Evolutionary conservation across 2,329 filamentous ascomycete genomes (phyloP).

Genomic region (Trichoderma polysporum): DNA sequence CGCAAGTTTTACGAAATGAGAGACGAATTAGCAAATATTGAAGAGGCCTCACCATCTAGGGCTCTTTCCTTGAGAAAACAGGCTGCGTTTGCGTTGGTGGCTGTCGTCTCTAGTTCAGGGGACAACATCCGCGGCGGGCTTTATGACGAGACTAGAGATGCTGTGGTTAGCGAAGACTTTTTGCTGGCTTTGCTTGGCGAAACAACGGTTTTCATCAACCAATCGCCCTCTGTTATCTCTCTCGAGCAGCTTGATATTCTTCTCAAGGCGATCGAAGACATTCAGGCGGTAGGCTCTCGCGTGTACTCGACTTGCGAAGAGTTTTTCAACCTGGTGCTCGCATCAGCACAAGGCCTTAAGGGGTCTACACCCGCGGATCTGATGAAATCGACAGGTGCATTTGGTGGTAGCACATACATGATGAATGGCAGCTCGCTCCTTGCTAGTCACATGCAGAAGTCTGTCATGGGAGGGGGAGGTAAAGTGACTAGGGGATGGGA

Average conservation of each 20-base stretch:
- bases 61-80: slow-evolving; percentile 64
- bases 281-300: slow-evolving; percentile 70
- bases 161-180: slow-evolving; percentile 86
- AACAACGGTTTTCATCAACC: slow-evolving; percentile 71
- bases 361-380: slow-evolving; percentile 65
- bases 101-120: slow-evolving; percentile 81
- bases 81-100: slow-evolving; percentile 70
- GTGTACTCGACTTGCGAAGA: slow-evolving; percentile 75
- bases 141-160: slow-evolving; percentile 76
- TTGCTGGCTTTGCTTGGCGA: slow-evolving; percentile 82
- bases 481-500: slow-evolving; percentile 67
- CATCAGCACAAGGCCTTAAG: slow-evolving; percentile 64
- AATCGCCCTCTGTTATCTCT: slow-evolving; percentile 55
- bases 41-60: slow-evolving; percentile 34
- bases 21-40: slow-evolving; percentile 48
- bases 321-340: slow-evolving; percentile 72
- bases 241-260: slow-evolving; percentile 72
- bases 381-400: slow-evolving; percentile 54
- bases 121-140: slow-evolving; percentile 90
- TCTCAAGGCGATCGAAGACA: slow-evolving; percentile 75
- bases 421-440: slow-evolving; percentile 74
- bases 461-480: slow-evolving; percentile 52
- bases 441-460: slow-evolving; percentile 60
- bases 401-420: slow-evolving; percentile 62
- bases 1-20: slow-evolving; percentile 88